Percentiles rank a stretch among this genome's conserved stretches.
Evolutionary conservation across 352 stramenopile species (phyloP).

Genomic region (Thraustochytrium striatum): DNA sequence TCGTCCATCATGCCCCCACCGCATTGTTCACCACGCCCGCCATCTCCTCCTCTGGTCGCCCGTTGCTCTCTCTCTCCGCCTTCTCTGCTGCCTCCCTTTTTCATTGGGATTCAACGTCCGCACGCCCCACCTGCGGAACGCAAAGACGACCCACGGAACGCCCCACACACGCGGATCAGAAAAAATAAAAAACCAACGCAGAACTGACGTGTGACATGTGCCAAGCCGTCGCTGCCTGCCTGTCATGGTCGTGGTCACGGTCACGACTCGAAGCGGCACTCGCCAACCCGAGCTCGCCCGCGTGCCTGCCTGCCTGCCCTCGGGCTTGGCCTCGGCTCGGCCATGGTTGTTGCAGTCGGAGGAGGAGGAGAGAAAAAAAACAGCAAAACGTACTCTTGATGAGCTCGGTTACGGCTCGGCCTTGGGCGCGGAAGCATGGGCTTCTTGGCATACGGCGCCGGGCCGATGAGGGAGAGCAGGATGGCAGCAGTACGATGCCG

Average conservation of each 20-base stretch:
- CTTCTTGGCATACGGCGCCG: conserved; percentile 19
- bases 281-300: neutral
- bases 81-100: no score
- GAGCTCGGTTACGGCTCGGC: neutral
- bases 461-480: conserved; percentile 62
- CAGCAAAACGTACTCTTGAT: neutral
- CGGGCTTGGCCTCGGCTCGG: neutral
- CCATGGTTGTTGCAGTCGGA: neutral
- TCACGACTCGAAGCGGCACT: no score
- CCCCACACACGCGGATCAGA: no score
- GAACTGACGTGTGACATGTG: no score
- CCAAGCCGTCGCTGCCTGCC: neutral
- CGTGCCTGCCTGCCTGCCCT: neutral
- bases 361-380: neutral
- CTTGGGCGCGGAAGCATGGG: neutral
- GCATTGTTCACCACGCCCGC: no score
- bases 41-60: no score
- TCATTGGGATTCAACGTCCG: no score
- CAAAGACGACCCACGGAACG: no score
- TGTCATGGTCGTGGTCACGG: neutral
- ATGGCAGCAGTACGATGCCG: conserved; percentile 65
- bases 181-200: no score
- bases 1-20: conserved; percentile 53
- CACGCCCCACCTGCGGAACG: no score
- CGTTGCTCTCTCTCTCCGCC: no score